Evolutionary conservation across 2,329 filamentous ascomycete species (phyloP), one percentile per base, ranked within the genome.

Genomic region (Cadophora gregata): DNA sequence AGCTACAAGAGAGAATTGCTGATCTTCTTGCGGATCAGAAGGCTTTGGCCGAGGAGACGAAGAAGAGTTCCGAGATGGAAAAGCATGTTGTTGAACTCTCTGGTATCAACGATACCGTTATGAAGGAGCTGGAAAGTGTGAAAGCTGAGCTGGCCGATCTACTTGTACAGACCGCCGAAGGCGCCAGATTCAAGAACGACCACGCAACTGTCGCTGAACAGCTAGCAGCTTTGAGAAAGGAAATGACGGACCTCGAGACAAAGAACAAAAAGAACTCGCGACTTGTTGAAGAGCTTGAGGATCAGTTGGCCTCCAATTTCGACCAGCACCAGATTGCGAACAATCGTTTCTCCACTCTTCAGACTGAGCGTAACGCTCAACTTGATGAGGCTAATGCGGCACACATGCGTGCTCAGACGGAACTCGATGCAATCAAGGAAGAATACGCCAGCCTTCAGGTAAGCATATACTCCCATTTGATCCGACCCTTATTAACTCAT

Each of bases 211-310:
- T 89, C 33, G 76, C 79, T 1, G 86, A 88, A 59, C 86, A 89
- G 73, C 76, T 90, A 25, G 80, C 84, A 29, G 84, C 86, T 5
- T 81, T 95, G 70, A 89, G 89, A 78, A 87, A 88, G 77, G 88
- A 88, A 76, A 87, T 90, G 79, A 74, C 76, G 8, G 87, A 90
- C 51, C 79, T 91, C 25, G 85, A 90, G 73, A 82, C 78, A 50
- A 85, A 85, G 80, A 97, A 96, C 83, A 90, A 93, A 82, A 97
- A 97, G 85, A 96, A 96, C 79, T 91, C 92, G 50, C 89, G 93
- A 25, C 84, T 99, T 14, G 93, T 99, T 9, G 93, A 98, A 78
- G 95, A 99, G 80, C 88, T 99, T 5, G 96, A 99, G 79, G 95
- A 98, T 74, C 96, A 99, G 79, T 88, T 99, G 63, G 94, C 95